Conservation (phyloP, 176 grass and related monocot genomes). For the Alopecurus myosuroides region DNA sequence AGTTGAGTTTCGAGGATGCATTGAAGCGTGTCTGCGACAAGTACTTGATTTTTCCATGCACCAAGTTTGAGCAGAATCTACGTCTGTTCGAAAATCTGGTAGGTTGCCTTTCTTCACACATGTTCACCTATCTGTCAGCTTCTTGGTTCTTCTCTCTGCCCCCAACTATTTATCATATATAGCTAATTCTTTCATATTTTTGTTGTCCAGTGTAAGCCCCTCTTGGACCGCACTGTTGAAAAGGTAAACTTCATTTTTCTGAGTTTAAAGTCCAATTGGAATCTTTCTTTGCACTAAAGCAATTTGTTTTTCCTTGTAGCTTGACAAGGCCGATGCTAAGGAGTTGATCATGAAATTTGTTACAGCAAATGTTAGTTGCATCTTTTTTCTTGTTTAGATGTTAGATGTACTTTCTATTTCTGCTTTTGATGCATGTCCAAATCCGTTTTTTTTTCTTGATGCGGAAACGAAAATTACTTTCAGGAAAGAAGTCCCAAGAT, state of each 20-base stretch:
- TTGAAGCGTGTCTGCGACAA: background rate
- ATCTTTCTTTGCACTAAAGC: background rate
- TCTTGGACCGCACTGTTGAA: background rate
- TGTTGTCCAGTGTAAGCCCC: background rate
- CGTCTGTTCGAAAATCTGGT: background rate
- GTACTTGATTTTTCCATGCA: background rate
- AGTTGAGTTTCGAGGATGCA: background rate
- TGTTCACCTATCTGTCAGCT: background rate
- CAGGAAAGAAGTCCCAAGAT: background rate
- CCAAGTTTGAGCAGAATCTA: background rate
- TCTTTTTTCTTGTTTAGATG: background rate
- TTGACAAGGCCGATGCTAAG: background rate
- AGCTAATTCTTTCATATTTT: background rate
- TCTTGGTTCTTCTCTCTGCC: background rate
- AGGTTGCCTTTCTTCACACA: background rate
- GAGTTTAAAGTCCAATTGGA: background rate
- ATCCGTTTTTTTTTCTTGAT: background rate
- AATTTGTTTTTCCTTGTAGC: background rate
- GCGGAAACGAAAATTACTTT: constrained; percentile 9
- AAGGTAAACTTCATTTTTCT: background rate
- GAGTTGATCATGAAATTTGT: background rate
- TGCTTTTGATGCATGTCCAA: background rate
- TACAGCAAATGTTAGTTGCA: background rate
- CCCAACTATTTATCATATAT: background rate
- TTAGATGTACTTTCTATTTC: background rate